Evolutionary conservation across 768 basidiomycete species (phyloP).

Genomic region (Cytidiella melzeri): DNA sequence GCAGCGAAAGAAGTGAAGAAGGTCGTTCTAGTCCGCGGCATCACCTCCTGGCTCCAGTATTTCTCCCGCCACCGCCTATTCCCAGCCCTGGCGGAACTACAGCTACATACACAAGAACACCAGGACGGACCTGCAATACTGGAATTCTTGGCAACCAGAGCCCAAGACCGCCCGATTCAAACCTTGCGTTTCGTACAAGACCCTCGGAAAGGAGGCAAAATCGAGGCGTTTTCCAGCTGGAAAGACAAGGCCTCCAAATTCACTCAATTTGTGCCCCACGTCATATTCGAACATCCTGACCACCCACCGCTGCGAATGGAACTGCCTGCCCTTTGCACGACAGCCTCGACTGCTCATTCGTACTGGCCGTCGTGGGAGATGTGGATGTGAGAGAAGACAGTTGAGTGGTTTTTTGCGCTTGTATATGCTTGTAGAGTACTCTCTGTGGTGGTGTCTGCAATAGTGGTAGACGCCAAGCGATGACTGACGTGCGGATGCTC

Average conservation of each 20-base stretch:
- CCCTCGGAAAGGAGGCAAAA: background rate
- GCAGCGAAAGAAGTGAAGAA: background rate
- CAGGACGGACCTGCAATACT: background rate
- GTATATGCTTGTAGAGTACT: too few species aligned
- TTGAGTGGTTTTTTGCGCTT: too few species aligned
- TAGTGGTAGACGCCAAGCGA: too few species aligned
- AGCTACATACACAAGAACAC: background rate
- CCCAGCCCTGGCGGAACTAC: background rate
- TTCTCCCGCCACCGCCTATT: background rate
- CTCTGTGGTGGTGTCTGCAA: too few species aligned
- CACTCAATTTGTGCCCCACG: background rate
- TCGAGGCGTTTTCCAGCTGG: background rate
- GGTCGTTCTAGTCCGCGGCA: background rate
- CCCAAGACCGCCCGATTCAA: background rate
- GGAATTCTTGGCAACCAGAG: background rate
- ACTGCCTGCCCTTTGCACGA: background rate
- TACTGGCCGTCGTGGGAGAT: background rate
- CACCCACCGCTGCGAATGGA: background rate
- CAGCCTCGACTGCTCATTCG: background rate
- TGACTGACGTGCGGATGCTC: too few species aligned
- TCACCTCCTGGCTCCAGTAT: background rate
- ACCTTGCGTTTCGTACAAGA: background rate
- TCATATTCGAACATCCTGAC: background rate
- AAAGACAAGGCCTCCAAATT: background rate
- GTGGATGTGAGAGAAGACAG: too few species aligned